Base-by-base conservation (phyloP, 495 filamentous ascomycete genomes). In the Xylaria bambusicola region DNA sequence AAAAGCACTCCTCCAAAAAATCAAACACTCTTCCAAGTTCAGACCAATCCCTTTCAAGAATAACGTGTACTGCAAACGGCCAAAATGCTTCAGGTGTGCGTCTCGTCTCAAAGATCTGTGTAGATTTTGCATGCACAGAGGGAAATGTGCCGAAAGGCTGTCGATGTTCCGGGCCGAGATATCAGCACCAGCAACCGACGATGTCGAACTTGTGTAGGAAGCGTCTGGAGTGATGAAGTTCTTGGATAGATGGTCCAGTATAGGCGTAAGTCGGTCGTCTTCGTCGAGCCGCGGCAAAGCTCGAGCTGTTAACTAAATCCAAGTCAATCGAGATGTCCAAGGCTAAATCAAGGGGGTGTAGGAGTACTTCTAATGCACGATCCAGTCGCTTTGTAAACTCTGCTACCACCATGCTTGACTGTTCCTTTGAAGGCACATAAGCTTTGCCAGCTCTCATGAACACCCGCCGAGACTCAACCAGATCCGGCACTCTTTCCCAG, bases 41-140 rank as follows among this genome's bases (percentile, higher is more conserved):
- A 99, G 80, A 0, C 95, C 95, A 61, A 99, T 90, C 31, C 95
- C 95, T 77, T 99, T 99, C 57, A 99, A 82, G 82, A 99, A 99
- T 18, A 99, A 84, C 0, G 88, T 90, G 78, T 98, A 99, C 75
- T 99, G 95, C 20, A 97, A 82, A 60, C 95, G 90, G 15, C 92
- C 95, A 64, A 80, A 96, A 72, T 99, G 93, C 68, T 96, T 97
- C 52, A 99, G 78, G 58, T 98, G 90, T 29, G 86, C 85, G 70
- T 93, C 91, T 61, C 89, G 87, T 56, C 90, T 87, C 18, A 99
- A 78, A 10, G 84, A 88, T 48, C 82, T 85, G 71, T 99, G 95
- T 41, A 98, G 79, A 67, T 92, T 88, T 26, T 84, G 84, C 95
- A 98, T 98, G 73, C 95, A 99, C 20, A 93, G 80, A 0, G 95